A percentile compares a stretch with the other conserved stretches of the same genome.
Conservation (phyloP, 164 flowering plant genomes). For the Tinospora cordifolia region DNA sequence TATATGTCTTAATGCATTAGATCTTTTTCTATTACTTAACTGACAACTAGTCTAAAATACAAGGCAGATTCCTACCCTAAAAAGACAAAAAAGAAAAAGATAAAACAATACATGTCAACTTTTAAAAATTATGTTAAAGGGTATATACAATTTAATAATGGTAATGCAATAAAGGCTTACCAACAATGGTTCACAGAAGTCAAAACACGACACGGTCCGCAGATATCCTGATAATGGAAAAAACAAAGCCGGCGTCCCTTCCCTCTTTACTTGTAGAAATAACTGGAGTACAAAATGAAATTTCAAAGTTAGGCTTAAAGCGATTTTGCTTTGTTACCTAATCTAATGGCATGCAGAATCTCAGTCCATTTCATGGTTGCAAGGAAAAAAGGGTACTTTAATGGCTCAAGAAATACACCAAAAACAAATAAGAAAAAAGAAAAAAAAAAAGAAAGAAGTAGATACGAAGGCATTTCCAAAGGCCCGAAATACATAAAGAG, state of each 20-base stretch:
- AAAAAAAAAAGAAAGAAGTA: not conserved
- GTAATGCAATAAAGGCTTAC: too few relatives aligned
- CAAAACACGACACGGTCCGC: not conserved
- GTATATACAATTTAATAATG: too few relatives aligned
- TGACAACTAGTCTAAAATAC: too few relatives aligned
- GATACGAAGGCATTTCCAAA: not conserved
- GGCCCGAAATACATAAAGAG: slow-evolving; percentile 19
- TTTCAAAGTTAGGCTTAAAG: not conserved
- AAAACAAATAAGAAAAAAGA: too few relatives aligned
- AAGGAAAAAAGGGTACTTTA: not conserved
- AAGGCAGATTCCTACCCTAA: too few relatives aligned
- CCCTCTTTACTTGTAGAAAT: not conserved
- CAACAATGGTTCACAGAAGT: not conserved
- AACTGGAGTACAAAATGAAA: too few relatives aligned
- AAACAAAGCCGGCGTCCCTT: not conserved
- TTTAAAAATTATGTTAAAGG: too few relatives aligned
- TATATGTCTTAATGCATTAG: too few relatives aligned
- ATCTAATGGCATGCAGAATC: not conserved
- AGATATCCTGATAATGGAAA: not conserved
- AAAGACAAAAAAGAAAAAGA: too few relatives aligned
- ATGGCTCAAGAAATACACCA: slow-evolving; percentile 4
- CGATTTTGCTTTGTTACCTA: not conserved
- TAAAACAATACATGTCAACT: too few relatives aligned
- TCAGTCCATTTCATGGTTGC: too few relatives aligned
- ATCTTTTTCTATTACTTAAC: too few relatives aligned